These are phyloP conservation scores for Sophora flavescens DNA, from an alignment of 306 rosid species.

Conservation along the genomic window DNA sequence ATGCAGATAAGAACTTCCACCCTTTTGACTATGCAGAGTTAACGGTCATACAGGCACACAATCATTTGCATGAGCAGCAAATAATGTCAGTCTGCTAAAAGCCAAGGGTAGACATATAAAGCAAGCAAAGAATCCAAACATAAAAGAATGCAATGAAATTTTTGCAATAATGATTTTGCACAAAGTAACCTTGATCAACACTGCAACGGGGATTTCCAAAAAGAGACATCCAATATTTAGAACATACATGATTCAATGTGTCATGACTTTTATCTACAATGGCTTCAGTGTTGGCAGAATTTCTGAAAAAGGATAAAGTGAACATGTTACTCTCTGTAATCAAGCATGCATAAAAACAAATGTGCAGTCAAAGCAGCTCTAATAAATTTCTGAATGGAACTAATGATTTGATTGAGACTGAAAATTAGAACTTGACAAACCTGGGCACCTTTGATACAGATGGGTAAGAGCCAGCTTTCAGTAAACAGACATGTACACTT, in stretches of 20 bases:
- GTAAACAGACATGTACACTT: slow-evolving; percentile 76
- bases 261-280: slow-evolving; percentile 41
- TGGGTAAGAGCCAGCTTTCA: slow-evolving; percentile 56
- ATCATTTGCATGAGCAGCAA: background rate
- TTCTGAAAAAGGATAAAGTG: slow-evolving; percentile 60
- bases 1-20: background rate
- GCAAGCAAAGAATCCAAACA: slow-evolving; percentile 16
- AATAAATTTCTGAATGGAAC: slow-evolving; percentile 30
- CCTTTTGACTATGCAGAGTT: background rate
- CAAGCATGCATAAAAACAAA: slow-evolving; percentile 21
- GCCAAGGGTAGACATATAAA: slow-evolving; percentile 11
- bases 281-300: slow-evolving; percentile 48
- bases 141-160: background rate
- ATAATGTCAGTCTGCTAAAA: slow-evolving; percentile 3
- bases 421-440: slow-evolving; percentile 61
- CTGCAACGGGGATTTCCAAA: slow-evolving; percentile 28
- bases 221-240: slow-evolving; percentile 22
- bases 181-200: slow-evolving; percentile 35
- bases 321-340: slow-evolving; percentile 36
- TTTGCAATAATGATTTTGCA: slow-evolving; percentile 29
- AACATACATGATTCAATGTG: slow-evolving; percentile 62
- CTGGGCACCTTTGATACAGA: slow-evolving; percentile 63
- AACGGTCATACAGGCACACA: slow-evolving; percentile 27
- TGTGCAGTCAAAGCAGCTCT: slow-evolving; percentile 29
- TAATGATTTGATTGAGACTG: slow-evolving; percentile 33